Percentiles rank a stretch among this genome's conserved stretches.
These are phyloP conservation scores for Chloropicon primus DNA, from an alignment of 139 green algal genomes.

Conservation along the genomic window DNA sequence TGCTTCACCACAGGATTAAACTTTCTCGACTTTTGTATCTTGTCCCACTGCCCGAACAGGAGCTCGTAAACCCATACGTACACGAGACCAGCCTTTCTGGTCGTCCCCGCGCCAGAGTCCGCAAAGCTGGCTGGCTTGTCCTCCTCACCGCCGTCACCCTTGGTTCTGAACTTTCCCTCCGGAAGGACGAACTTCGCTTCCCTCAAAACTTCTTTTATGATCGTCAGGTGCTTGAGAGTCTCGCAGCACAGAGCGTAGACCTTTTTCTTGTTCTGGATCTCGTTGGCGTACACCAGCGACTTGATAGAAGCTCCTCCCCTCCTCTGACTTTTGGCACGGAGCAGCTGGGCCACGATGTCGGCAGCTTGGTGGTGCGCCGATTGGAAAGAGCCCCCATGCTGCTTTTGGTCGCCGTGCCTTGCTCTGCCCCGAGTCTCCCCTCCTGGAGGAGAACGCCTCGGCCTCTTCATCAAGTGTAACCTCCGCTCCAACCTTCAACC, in stretches of 20 bases:
- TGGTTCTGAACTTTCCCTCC: constrained; percentile 7
- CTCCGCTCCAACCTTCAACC: too few relatives aligned
- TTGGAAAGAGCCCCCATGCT: too few relatives aligned
- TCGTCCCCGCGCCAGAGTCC: not conserved
- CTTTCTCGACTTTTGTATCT: not conserved
- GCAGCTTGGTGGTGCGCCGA: not conserved
- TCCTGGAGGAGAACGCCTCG: too few relatives aligned
- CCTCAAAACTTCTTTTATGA: constrained; percentile 43
- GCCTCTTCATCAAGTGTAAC: too few relatives aligned
- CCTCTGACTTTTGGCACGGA: not conserved
- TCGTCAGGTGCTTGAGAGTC: constrained; percentile 49
- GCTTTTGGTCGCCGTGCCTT: too few relatives aligned
- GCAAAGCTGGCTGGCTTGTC: not conserved
- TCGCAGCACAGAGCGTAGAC: constrained; percentile 77
- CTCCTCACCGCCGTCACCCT: not conserved
- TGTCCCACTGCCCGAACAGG: constrained; percentile 41
- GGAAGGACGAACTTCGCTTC: constrained; percentile 19
- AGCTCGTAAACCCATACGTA: constrained; percentile 61
- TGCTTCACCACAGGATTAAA: not conserved
- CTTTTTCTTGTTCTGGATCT: constrained; percentile 67
- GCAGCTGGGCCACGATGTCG: not conserved
- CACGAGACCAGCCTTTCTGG: not conserved
- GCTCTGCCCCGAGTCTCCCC: too few relatives aligned
- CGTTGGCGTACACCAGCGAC: constrained; percentile 54
- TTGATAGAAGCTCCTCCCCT: constrained; percentile 33